Percentiles rank a stretch among this genome's conserved stretches.
Evolutionary conservation across 176 grass and related monocot genomes (phyloP).

Genomic region (Typha latifolia): DNA sequence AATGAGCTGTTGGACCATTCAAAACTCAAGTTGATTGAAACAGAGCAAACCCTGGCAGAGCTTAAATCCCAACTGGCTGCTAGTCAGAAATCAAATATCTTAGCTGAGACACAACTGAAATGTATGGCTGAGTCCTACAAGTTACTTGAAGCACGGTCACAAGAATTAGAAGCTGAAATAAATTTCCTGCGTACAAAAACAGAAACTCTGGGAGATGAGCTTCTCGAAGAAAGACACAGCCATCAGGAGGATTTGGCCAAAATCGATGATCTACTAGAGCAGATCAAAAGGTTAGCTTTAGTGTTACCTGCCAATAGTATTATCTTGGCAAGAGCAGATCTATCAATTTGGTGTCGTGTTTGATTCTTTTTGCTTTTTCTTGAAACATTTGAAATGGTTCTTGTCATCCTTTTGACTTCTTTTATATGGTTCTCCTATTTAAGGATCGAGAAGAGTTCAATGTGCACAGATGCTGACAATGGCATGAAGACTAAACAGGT

Average conservation of each 20-base stretch:
- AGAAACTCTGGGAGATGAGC: slow-evolving; percentile 50
- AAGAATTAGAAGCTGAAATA: slow-evolving; percentile 73
- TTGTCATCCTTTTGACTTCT: background rate
- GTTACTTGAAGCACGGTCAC: slow-evolving; percentile 57
- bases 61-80: slow-evolving; percentile 58
- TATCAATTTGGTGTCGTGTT: background rate
- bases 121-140: slow-evolving; percentile 96
- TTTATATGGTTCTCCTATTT: slow-evolving; percentile 1
- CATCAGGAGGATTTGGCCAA: slow-evolving; percentile 66
- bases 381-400: slow-evolving; percentile 6
- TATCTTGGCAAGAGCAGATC: background rate
- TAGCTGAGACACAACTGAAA: slow-evolving; percentile 85
- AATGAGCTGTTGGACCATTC: slow-evolving; percentile 53
- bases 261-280: slow-evolving; percentile 64
- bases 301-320: slow-evolving; percentile 9
- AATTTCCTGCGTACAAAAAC: slow-evolving; percentile 35
- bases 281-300: slow-evolving; percentile 52
- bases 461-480: slow-evolving; percentile 40
- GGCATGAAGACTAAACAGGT: slow-evolving; percentile 63
- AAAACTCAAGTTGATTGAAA: slow-evolving; percentile 48
- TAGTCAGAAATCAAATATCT: slow-evolving; percentile 84
- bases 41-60: slow-evolving; percentile 49
- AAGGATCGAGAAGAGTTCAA: slow-evolving; percentile 49
- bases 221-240: slow-evolving; percentile 52
- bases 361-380: background rate